Base-by-base conservation (phyloP, 306 rosid species). In the Vigna nakashimae region DNA sequence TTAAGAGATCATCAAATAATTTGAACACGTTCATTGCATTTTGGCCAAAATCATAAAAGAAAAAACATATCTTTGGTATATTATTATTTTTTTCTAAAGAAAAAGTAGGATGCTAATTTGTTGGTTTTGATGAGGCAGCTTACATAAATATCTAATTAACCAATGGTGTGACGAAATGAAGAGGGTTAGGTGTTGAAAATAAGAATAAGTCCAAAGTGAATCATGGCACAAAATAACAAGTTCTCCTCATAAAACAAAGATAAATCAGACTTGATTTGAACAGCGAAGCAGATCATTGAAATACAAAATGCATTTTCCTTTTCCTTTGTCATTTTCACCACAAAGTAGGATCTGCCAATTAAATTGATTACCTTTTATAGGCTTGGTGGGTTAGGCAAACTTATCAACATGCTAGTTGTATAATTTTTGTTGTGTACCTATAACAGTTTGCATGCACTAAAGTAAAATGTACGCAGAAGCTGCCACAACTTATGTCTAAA, bases 311-410 rank as follows among this genome's bases (percentile, higher is more conserved):
- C 2, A 20, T 6, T 65, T 36, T 50, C 7, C 42, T 51, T 28
- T 0, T 52, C 7, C 52, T 50, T 51, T 65, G 56, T 76, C 81
- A 40, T 55, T 66, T 75, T 77, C 67, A 66, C 74, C 15, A 1
- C 5, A 60, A 78, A 79, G 75, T 16, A 32, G 40, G 57, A 56
- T 68, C 16, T 46, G 24, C n/a, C 9, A 1, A 53, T 24, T 17
- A 14, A 46, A 58, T 69, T 78, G 43, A 58, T 78, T 78, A 70
- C 76, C 22, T 78, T 30, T 30, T 18, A 58, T 4, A 9, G 30
- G 58, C 32, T 57, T 57, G 63, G 71, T 57, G 63, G 76, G 77
- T 69, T 69, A 69, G 77, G 82, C 81, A 78, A 24, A 57, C 20
- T 69, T 26, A 69, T 48, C 2, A 45, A 10, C 76, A 30, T 78